Evolutionary conservation across 2,329 filamentous ascomycete genomes (phyloP).

Genomic region (Calonectria montana): DNA sequence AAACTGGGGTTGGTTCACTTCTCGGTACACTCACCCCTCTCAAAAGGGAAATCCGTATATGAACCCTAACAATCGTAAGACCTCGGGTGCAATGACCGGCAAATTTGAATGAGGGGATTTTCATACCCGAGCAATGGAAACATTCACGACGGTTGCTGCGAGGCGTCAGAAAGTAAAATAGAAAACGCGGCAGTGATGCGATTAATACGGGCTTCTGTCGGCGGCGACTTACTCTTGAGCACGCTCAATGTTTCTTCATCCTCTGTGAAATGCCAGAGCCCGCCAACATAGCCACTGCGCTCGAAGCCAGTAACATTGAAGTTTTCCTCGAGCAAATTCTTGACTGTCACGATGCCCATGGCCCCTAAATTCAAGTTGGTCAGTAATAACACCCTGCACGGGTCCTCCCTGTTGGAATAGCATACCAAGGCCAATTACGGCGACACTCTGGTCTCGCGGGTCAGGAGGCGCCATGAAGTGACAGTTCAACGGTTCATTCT

Average conservation of each 20-base stretch:
- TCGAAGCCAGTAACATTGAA: conserved; percentile 59
- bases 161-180: not conserved
- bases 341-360: conserved; percentile 53
- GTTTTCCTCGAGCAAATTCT: conserved; percentile 57
- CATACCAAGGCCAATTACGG: conserved; percentile 31
- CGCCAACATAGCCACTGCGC: conserved; percentile 52
- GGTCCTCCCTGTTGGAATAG: not conserved
- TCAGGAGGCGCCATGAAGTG: conserved; percentile 11
- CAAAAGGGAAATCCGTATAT: conserved; percentile 52
- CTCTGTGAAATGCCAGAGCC: conserved; percentile 55
- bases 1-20: conserved; percentile 12
- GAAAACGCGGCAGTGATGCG: not conserved
- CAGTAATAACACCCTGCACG: not conserved
- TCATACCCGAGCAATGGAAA: conserved; percentile 33
- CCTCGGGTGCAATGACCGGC: not conserved
- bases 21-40: conserved; percentile 35
- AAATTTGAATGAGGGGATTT: not conserved
- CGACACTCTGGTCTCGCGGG: conserved; percentile 27
- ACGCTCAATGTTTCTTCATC: conserved; percentile 49
- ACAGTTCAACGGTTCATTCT: not conserved
- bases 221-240: conserved; percentile 45
- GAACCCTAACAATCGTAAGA: conserved; percentile 42
- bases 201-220: not conserved
- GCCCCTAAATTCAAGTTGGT: conserved; percentile 41
- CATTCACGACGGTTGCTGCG: conserved; percentile 43